These are phyloP conservation scores for Eucalyptus caleyi DNA, from an alignment of 345 rosid genomes.

Conservation along the genomic window DNA sequence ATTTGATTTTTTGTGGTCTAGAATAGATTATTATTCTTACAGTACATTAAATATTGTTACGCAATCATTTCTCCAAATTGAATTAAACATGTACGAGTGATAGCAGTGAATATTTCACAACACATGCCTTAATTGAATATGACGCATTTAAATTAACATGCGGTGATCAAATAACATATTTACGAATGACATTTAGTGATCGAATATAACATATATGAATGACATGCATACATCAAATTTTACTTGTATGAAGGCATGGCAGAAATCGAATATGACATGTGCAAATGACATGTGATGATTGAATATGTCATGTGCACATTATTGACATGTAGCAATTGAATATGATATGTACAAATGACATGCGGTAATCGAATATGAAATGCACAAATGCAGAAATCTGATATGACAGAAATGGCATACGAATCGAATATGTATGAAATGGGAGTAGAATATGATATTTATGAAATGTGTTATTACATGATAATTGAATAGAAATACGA, in stretches of 20 bases:
- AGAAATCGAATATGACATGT: not conserved
- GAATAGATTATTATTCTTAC: fast-evolving
- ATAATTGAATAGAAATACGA: not conserved
- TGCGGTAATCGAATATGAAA: not conserved
- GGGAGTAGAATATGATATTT: not conserved
- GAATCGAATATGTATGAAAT: not conserved
- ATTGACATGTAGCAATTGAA: not conserved
- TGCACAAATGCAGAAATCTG: not conserved
- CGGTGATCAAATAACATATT: not conserved
- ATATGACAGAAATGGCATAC: not conserved
- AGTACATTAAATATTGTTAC: too few species aligned
- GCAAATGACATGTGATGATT: not conserved
- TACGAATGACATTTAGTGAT: not conserved
- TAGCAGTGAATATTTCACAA: not conserved
- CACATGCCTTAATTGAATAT: not conserved
- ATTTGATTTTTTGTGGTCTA: too few species aligned
- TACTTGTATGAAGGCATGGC: not conserved
- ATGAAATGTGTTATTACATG: not conserved
- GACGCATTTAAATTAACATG: not conserved
- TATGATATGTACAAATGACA: not conserved
- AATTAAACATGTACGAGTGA: not conserved
- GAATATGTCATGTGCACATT: not conserved
- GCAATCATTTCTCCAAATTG: not conserved
- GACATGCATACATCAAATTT: not conserved
- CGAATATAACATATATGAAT: not conserved